Base-by-base conservation (phyloP, 495 filamentous ascomycete genomes). In the Hypoxylon fuscum region DNA sequence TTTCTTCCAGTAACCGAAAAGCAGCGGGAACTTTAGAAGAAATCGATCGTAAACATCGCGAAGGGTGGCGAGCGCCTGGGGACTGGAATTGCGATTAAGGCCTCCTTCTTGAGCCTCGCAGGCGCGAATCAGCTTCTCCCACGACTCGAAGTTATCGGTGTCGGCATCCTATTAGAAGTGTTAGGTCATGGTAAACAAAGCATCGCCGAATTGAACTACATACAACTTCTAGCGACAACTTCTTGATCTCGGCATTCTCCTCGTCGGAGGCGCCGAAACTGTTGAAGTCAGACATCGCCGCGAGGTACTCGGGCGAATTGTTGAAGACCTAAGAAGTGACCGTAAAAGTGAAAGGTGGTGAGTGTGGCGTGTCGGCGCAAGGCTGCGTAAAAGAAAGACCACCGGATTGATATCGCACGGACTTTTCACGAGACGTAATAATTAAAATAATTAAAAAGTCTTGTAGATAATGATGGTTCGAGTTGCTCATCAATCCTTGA, bases 1-100 rank as follows among this genome's bases (percentile, higher is more conserved):
- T 74, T 96, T 98, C 79, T 97, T 97, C 95, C 95, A 99, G 76
- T 97, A 99, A 37, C 93, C 95, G 72, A 97, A 99, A 1, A 98
- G 85, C 20, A 98, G 82, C 1, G 95, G 95, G 68, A 97, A 99
- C 71, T 96, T 97, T 50, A 92, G 88, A 7, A 99, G 86, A 70
- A 99, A 94, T 7, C 90, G 85, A 72, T 99, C 96, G 74, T 96
- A 98, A 48, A 88, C 83, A 65, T 89, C 85, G 67, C 95, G 87
- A 25, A 89, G 87, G 8, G 91, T 87, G 18, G 90, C 88, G 66
- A 99, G 93, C 4, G 95, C 90, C 70, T 96, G 90, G 4, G 96
- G 93, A 67, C 90, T 97, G 47, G 95, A 97, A 74, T 99, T 98
- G 55, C 96, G 88, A 68, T 93, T 98, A 50, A 99, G 84, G 10